Evolutionary conservation across 148 eudicot species (phyloP).

Genomic region (Simmondsia chinensis): DNA sequence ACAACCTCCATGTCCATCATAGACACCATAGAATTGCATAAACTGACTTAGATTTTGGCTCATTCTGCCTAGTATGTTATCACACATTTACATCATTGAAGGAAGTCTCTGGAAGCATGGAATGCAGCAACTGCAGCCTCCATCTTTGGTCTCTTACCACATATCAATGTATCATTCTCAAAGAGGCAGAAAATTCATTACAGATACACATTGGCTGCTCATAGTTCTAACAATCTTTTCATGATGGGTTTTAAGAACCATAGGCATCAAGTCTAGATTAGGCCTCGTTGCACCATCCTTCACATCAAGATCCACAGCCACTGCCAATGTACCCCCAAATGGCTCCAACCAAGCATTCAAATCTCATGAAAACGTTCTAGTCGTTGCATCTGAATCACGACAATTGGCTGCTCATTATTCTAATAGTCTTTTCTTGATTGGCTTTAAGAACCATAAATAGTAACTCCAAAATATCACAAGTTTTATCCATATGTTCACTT

Average conservation of each 20-base stretch:
- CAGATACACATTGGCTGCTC: slow-evolving; percentile 17
- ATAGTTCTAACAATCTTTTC: slow-evolving; percentile 27
- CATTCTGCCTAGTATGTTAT: slow-evolving; percentile 17
- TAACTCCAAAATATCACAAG: too few species aligned
- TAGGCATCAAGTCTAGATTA: slow-evolving; percentile 12
- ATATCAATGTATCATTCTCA: slow-evolving; percentile 44
- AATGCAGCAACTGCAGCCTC: slow-evolving; percentile 38
- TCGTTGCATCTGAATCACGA: slow-evolving; percentile 15
- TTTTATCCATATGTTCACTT: too few species aligned
- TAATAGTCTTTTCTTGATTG: too few species aligned
- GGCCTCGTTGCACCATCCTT: slow-evolving; percentile 13
- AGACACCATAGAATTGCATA: slow-evolving; percentile 42
- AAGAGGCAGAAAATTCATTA: slow-evolving; percentile 27
- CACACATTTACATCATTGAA: slow-evolving; percentile 26
- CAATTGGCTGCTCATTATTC: too few species aligned
- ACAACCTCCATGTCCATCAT: slow-evolving; percentile 61
- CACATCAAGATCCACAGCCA: slow-evolving; percentile 29
- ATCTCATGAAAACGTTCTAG: slow-evolving; percentile 17
- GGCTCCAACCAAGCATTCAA: slow-evolving; percentile 14
- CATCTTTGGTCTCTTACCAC: slow-evolving; percentile 48
- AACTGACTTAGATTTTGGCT: slow-evolving; percentile 21
- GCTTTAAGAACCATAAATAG: too few species aligned
- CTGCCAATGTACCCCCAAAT: slow-evolving; percentile 16
- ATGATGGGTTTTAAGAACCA: slow-evolving; percentile 17
- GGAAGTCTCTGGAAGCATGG: slow-evolving; percentile 38